A percentile compares a stretch with the other conserved stretches of the same genome.
Evolutionary conservation across 2,329 filamentous ascomycete species (phyloP).

Genomic region (Phyllosticta paracitricarpa): DNA sequence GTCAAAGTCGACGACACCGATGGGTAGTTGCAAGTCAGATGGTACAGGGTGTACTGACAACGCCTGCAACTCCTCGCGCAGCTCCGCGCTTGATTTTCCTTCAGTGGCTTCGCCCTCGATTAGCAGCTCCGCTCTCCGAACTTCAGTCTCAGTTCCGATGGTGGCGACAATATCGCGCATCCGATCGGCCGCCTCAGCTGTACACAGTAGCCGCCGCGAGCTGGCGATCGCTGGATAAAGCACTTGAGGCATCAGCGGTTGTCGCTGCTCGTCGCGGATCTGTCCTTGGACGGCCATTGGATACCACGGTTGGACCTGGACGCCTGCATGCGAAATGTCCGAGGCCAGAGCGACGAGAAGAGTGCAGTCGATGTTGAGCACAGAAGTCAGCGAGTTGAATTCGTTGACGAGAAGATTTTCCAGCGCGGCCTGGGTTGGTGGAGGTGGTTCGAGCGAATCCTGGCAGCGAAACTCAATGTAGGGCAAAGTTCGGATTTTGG

Average conservation of each 20-base stretch:
- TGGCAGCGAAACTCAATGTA: slow-evolving; percentile 14
- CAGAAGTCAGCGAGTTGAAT: slow-evolving; percentile 30
- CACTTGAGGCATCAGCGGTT: slow-evolving; percentile 49
- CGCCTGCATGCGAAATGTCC: slow-evolving; percentile 55
- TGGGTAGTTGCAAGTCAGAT: slow-evolving; percentile 48
- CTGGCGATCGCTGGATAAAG: slow-evolving; percentile 52
- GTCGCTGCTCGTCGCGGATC: slow-evolving; percentile 52
- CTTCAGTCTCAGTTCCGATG: slow-evolving; percentile 32
- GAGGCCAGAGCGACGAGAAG: slow-evolving; percentile 63
- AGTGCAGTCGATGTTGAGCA: slow-evolving; percentile 56
- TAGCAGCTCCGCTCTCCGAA: slow-evolving; percentile 48
- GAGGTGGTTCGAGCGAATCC: slow-evolving; percentile 12
- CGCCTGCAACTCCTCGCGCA: slow-evolving; percentile 22
- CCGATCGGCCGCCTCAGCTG: slow-evolving; percentile 52
- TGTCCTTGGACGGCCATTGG: slow-evolving; percentile 54
- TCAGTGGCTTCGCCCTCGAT: slow-evolving; percentile 22
- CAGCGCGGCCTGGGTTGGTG: slow-evolving; percentile 19
- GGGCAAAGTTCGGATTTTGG: slow-evolving; percentile 45
- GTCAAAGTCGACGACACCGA: slow-evolving; percentile 42
- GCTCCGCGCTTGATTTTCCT: neutral
- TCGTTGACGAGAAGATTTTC: slow-evolving; percentile 29
- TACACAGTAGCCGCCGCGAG: slow-evolving; percentile 51
- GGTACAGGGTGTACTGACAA: slow-evolving; percentile 48
- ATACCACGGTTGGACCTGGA: slow-evolving; percentile 40
- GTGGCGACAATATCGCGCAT: slow-evolving; percentile 41